Conservation (phyloP, 805 yeast genomes). For the Kodamaea neixiangensis region DNA sequence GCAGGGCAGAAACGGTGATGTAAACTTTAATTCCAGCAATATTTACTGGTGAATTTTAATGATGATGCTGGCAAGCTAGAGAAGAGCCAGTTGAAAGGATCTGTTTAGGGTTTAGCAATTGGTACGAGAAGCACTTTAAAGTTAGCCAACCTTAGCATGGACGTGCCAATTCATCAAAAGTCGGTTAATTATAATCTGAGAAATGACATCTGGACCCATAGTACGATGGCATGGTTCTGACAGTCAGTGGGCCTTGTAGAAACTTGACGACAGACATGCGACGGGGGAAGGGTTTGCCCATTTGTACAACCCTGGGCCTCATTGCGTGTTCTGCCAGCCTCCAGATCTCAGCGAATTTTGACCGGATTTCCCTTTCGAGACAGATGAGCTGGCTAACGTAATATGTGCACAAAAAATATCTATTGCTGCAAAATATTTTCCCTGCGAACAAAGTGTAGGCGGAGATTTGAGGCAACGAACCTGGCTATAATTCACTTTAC, state of each 20-base stretch:
- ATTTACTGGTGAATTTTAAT: neutral
- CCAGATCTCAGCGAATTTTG: neutral
- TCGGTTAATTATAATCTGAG: neutral
- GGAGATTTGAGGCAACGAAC: neutral
- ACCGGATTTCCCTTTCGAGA: slow-evolving; percentile 1
- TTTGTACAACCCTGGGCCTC: neutral
- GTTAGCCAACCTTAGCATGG: neutral
- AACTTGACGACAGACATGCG: neutral
- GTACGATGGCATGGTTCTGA: neutral
- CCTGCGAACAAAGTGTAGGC: neutral
- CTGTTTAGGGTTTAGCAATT: too few relatives aligned
- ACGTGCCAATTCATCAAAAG: neutral
- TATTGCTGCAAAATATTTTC: slow-evolving; percentile 5
- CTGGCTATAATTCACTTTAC: neutral
- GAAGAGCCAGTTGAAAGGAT: neutral
- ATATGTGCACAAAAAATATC: neutral
- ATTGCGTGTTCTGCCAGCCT: slow-evolving; percentile 4
- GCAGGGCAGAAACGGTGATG: neutral
- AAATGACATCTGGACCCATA: neutral
- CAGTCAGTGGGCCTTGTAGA: neutral
- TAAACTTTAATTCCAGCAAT: neutral
- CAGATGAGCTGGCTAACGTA: slow-evolving; percentile 1
- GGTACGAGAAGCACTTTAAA: too few relatives aligned
- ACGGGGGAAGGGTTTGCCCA: neutral
- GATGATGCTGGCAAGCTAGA: neutral